Base-by-base conservation (phyloP, 2,329 filamentous ascomycete genomes). In the Periglandula ipomoeae region DNA sequence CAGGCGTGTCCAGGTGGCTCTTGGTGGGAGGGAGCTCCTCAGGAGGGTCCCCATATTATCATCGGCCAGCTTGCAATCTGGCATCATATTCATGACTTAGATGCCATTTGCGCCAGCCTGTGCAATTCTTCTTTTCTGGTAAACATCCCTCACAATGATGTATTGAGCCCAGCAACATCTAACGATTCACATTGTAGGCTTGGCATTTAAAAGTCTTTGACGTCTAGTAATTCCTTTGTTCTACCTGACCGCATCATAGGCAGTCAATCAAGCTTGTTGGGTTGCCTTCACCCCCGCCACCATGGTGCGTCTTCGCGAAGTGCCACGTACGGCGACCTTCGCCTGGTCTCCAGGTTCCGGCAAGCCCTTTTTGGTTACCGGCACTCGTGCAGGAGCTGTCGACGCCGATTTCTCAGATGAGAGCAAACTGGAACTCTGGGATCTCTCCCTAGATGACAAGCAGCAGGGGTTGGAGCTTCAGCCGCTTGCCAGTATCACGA, bases 391-490 rank as follows among this genome's bases (percentile, higher is more conserved):
- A 53, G 93, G 93, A 55, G 93, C 93, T 59, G 89, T 98, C 38
- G 89, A 95, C 69, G 90, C 88, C 59, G 90, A 97, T 68, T 98
- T 98, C 70, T 97, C 93, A 24, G 93, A 93, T 67, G 90, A 97
- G 67, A 96, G 89, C 55, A 91, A 91, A 71, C 74, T 98, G 50
- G 93, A 98, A 73, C 76, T 98, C 52, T 98, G 93, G 93, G 89
- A 97, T 69, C 75, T 98, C 57, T 84, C 81, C 62, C 76, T 97
- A 56, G 88, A 94, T 66, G 82, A 82, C 66, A 70, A 81, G 53
- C 77, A 85, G 52, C 82, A 87, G 61, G 83, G 82, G 48, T 75
- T 88, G 47, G 93, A 97, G 72, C 81, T 96, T 49, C 84, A 90
- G 66, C 89, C 93, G 52, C 73, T 89, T 61, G 86, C 82, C 54